Conservation (phyloP, 2,329 filamentous ascomycete species). For the Xylariaceae sp. region DNA sequence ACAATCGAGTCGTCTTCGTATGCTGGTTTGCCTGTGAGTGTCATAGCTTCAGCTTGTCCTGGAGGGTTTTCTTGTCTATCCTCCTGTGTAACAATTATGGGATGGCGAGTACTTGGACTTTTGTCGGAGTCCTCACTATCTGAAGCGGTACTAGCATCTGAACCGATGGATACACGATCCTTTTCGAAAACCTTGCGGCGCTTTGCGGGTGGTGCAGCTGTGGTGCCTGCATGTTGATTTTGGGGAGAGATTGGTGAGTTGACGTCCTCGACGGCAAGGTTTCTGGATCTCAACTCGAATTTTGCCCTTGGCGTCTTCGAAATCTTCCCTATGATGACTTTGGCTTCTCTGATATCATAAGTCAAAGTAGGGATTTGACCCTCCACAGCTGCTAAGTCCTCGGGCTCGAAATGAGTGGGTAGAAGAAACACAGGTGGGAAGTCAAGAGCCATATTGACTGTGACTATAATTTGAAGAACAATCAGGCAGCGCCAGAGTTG, state of each 20-base stretch:
- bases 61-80: not conserved
- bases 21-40: too few species aligned
- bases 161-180: conserved; percentile 9
- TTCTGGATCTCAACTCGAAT: conserved; percentile 70
- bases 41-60: too few species aligned
- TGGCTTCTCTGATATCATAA: conserved; percentile 66
- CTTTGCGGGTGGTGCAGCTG: conserved; percentile 22
- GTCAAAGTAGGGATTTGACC: conserved; percentile 63
- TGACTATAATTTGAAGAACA: too few species aligned
- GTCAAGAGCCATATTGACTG: conserved; percentile 26
- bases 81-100: conserved; percentile 1
- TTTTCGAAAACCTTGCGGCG: conserved; percentile 34
- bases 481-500: too few species aligned
- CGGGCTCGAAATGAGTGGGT: conserved; percentile 60
- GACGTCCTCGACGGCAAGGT: conserved; percentile 54
- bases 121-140: conserved; percentile 9
- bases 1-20: conserved; percentile 26
- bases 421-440: conserved; percentile 71
- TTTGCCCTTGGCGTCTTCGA: conserved; percentile 64
- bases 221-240: not conserved
- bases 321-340: conserved; percentile 71
- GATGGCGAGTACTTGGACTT: conserved; percentile 1
- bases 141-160: conserved; percentile 25
- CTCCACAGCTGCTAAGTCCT: conserved; percentile 61
- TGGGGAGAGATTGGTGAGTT: not conserved